Conservation (phyloP, 2,329 filamentous ascomycete genomes). For the Phialophora chinensis region DNA sequence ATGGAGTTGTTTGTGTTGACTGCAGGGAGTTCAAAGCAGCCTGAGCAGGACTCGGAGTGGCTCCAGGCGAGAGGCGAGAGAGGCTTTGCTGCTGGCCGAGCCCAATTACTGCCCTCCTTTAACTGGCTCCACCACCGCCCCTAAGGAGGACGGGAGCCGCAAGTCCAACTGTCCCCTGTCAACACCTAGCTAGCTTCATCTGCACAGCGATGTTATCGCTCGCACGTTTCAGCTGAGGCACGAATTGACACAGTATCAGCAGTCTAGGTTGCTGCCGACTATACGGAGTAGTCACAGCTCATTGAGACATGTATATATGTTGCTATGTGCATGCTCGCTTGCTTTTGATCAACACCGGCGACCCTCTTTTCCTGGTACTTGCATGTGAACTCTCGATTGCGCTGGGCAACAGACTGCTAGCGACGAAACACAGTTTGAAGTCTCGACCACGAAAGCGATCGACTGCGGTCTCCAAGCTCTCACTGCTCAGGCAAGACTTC, state of each 20-base stretch:
- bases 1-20: conserved; percentile 8
- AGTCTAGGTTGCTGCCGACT: not conserved
- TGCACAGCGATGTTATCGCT: not conserved
- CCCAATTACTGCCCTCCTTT: conserved; percentile 5
- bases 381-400: not conserved
- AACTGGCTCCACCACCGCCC: conserved; percentile 13
- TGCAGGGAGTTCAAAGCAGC: conserved; percentile 1
- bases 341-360: not conserved
- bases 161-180: conserved; percentile 1
- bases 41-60: not conserved
- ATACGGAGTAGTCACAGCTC: not conserved
- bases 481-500: not conserved
- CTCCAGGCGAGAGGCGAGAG: conserved; percentile 4
- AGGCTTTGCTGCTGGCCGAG: conserved; percentile 10
- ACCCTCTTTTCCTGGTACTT: not conserved
- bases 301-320: not conserved
- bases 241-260: not conserved
- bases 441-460: not conserved
- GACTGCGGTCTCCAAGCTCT: not conserved
- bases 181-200: not conserved
- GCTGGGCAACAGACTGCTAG: conserved; percentile 1
- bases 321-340: not conserved
- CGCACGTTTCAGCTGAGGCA: not conserved
- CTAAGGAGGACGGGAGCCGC: conserved; percentile 2
- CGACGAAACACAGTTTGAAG: not conserved